Conservation (phyloP, 164 flowering plant genomes). For the Chimonanthus salicifolius region DNA sequence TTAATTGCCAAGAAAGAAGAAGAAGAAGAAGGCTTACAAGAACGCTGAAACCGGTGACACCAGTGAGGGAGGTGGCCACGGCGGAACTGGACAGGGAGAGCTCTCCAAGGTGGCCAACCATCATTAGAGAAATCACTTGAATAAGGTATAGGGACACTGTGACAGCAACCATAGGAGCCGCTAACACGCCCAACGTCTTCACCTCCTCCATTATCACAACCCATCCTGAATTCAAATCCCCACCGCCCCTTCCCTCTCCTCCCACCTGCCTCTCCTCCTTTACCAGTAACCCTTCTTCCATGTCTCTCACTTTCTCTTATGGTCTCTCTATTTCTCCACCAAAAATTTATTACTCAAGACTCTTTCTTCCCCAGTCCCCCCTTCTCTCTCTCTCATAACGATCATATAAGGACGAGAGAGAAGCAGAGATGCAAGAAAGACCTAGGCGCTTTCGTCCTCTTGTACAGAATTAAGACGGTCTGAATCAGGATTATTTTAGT, state of each 20-base stretch:
- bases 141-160: constrained; percentile 33
- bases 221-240: constrained; percentile 11
- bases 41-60: constrained; percentile 46
- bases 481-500: no score
- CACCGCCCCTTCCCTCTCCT: not conserved
- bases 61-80: constrained; percentile 49
- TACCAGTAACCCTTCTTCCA: constrained; percentile 18
- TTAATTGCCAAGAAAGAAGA: not conserved
- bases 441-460: no score
- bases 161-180: constrained; percentile 38
- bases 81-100: constrained; percentile 50
- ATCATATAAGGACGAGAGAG: no score
- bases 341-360: no score
- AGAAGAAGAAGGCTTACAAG: constrained; percentile 23
- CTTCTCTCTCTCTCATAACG: no score
- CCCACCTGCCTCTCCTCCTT: not conserved
- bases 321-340: no score
- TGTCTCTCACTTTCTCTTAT: not conserved
- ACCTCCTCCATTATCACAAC: constrained; percentile 22
- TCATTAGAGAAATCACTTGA: constrained; percentile 42
- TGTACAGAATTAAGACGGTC: no score
- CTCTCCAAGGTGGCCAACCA: constrained; percentile 49
- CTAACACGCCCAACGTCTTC: constrained; percentile 28
- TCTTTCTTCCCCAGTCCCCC: no score
- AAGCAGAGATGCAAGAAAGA: no score